Conservation (phyloP, 352 stramenopile genomes). For the Nothophytophthora sp. region DNA sequence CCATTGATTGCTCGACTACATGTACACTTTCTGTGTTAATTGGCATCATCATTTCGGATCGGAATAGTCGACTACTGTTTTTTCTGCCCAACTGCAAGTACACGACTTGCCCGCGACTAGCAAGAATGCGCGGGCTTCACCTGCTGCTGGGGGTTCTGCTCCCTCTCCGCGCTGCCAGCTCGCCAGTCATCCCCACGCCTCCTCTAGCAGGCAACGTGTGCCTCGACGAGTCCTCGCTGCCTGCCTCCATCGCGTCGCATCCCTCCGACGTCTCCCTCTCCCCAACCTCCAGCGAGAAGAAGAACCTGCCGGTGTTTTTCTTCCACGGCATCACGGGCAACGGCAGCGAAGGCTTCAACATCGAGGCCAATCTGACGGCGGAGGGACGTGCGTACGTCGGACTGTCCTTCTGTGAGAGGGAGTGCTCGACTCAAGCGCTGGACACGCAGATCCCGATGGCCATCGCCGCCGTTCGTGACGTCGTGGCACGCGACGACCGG, state of each 20-base stretch:
- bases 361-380: slow-evolving; percentile 29
- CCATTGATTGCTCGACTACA: too few relatives aligned
- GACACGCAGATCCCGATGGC: slow-evolving; percentile 34
- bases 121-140: slow-evolving; percentile 2
- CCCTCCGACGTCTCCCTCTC: not conserved
- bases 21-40: too few relatives aligned
- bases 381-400: slow-evolving; percentile 31
- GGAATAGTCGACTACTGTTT: too few relatives aligned
- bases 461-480: slow-evolving; percentile 34
- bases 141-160: slow-evolving; percentile 4
- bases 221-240: slow-evolving; percentile 17
- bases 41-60: too few relatives aligned
- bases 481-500: slow-evolving; percentile 19
- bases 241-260: not conserved
- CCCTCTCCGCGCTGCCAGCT: not conserved
- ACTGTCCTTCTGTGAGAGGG: slow-evolving; percentile 36
- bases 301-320: slow-evolving; percentile 44
- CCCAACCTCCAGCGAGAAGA: slow-evolving; percentile 14
- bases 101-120: not conserved
- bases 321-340: slow-evolving; percentile 46
- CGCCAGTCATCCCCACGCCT: not conserved
- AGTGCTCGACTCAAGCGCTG: slow-evolving; percentile 32
- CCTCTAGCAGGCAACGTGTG: slow-evolving; percentile 9
- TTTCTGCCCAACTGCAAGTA: too few relatives aligned
- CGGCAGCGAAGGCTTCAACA: slow-evolving; percentile 16